phyloP scores from a whole-genome alignment of 2,329 filamentous ascomycete species.

The Scolecobasidium constrictum region DNA sequence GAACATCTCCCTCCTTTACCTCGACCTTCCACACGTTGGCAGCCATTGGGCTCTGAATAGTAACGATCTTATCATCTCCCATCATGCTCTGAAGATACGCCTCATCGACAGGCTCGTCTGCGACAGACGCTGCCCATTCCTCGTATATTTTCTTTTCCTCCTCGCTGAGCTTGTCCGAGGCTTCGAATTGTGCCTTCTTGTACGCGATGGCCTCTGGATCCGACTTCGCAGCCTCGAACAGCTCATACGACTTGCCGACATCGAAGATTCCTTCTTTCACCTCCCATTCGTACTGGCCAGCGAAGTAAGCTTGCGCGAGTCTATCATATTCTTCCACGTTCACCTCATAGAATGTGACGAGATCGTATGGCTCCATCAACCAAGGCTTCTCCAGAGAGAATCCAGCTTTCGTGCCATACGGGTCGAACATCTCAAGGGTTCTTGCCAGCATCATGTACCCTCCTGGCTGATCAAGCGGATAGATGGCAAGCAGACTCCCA shows the following conservation, averaged over 20 bases:
- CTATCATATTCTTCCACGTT: conserved; percentile 21
- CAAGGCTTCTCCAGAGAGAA: conserved; percentile 23
- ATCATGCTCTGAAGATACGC: conserved; percentile 5
- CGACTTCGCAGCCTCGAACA: conserved; percentile 13
- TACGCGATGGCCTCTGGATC: conserved; percentile 13
- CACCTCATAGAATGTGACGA: conserved; percentile 25
- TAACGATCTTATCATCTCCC: conserved; percentile 18
- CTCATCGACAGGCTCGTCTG: conserved; percentile 11
- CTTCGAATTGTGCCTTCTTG: conserved; percentile 3
- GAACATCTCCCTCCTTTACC: conserved; percentile 28
- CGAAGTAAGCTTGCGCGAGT: conserved; percentile 19
- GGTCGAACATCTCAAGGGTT: conserved; percentile 25
- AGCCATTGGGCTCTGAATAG: conserved; percentile 32
- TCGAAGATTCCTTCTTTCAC: conserved; percentile 19
- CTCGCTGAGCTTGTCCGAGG: conserved; percentile 12
- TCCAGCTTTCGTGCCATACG: conserved; percentile 20
- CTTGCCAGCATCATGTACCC: conserved; percentile 29
- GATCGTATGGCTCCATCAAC: conserved; percentile 27
- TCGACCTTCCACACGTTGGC: conserved; percentile 46
- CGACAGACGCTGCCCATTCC: conserved; percentile 20
- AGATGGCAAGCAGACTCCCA: conserved; percentile 25
- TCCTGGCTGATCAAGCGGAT: conserved; percentile 27
- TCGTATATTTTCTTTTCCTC: conserved; percentile 19
- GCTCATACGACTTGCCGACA: conserved; percentile 18
- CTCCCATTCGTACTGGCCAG: conserved; percentile 22